Percentiles rank a stretch among this genome's conserved stretches.
Conservation (phyloP, 2,329 filamentous ascomycete species). For the Colletotrichum sp. region DNA sequence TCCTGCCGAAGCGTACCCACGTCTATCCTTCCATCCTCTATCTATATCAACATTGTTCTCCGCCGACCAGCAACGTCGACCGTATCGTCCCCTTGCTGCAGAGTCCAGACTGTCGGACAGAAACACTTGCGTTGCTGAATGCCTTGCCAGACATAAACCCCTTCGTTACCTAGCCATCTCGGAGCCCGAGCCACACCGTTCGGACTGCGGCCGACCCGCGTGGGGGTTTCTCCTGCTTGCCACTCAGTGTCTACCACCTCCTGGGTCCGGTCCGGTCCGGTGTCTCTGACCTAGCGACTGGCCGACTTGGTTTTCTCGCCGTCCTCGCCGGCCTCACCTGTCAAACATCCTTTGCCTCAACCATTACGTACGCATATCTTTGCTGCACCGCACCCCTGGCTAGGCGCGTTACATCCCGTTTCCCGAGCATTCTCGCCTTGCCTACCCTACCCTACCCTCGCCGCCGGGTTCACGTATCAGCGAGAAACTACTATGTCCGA, state of each 20-base stretch:
- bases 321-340: background rate
- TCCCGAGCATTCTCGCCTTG: background rate
- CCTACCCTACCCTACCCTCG: background rate
- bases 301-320: background rate
- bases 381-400: background rate
- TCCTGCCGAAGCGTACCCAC: background rate
- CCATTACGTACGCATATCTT: background rate
- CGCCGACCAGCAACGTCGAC: background rate
- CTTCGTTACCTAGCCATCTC: background rate
- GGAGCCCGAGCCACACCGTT: background rate
- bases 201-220: background rate
- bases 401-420: background rate
- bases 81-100: background rate
- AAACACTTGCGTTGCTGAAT: background rate
- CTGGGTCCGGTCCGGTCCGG: background rate
- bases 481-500: slow-evolving; percentile 24
- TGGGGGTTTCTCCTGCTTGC: slow-evolving; percentile 3
- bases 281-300: background rate
- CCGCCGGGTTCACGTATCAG: background rate
- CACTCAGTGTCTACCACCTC: background rate
- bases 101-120: background rate
- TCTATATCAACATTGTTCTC: background rate
- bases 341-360: background rate
- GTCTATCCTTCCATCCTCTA: background rate
- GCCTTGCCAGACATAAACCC: background rate